Conservation (phyloP, 495 filamentous ascomycete species). For the Monascus purpureus region DNA sequence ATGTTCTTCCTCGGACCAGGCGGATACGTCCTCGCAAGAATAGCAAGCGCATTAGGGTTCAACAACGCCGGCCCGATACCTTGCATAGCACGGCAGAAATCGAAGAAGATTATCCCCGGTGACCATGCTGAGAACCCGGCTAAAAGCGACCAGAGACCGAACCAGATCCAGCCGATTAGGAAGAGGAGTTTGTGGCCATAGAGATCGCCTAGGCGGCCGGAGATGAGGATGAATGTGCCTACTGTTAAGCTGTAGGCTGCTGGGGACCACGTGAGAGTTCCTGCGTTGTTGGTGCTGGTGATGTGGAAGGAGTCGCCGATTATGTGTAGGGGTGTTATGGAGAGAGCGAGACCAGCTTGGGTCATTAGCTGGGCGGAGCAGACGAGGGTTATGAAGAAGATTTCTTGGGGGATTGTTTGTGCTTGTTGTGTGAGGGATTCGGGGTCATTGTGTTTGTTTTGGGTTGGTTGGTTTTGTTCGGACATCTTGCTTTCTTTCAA, state of each 20-base stretch:
- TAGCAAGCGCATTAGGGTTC: constrained; percentile 34
- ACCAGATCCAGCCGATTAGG: constrained; percentile 47
- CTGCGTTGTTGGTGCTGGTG: constrained; percentile 20
- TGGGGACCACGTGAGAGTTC: constrained; percentile 32
- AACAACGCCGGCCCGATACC: constrained; percentile 39
- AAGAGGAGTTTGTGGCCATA: constrained; percentile 51
- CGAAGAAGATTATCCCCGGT: constrained; percentile 24
- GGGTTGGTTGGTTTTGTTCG: no score
- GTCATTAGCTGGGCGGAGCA: constrained; percentile 34
- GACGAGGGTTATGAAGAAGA: constrained; percentile 23
- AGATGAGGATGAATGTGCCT: constrained; percentile 50
- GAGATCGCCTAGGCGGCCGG: constrained; percentile 49
- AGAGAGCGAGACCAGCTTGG: constrained; percentile 21
- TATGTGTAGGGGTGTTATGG: constrained; percentile 24
- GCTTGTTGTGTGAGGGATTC: neutral
- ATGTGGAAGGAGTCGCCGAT: constrained; percentile 33
- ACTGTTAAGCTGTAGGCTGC: constrained; percentile 42
- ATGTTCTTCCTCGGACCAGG: constrained; percentile 42
- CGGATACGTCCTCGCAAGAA: constrained; percentile 28
- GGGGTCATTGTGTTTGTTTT: no score
- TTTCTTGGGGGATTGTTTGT: constrained; percentile 9
- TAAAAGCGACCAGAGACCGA: constrained; percentile 43
- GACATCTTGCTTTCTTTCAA: no score
- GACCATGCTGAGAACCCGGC: constrained; percentile 35
- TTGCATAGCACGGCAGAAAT: constrained; percentile 31